Evolutionary conservation across 768 basidiomycete genomes (phyloP), one percentile per base, ranked within the genome.

Genomic region (Boletus coccyginus): DNA sequence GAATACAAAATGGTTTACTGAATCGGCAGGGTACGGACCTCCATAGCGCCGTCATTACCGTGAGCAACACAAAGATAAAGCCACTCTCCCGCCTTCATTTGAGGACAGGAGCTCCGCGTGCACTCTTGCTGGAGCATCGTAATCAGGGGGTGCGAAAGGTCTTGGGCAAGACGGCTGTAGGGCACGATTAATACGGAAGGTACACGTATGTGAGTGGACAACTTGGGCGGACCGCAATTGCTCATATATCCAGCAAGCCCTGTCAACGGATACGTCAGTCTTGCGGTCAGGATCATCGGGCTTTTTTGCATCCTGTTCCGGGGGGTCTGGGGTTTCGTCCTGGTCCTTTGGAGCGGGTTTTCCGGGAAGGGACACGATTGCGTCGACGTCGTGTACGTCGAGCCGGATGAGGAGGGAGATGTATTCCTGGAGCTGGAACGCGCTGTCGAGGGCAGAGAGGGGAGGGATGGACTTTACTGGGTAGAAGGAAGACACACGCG

Each of bases 1-100:
- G 68, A 46, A 65, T 38, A 53, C n/a, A 48, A 41, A 39, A 29
- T 12, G 16, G 17, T n/a, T 43, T 43, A 12, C 40, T 40, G 58
- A 46, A 59, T 17, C 3, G 31, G 39, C 5, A 36, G 11, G 24
- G 41, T 50, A 49, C 81, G 45, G 62, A 90, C 91, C 83, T 93
- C 92, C 84, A 91, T 89, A 48, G 86, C 83, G 11, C 88, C 87
- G 55, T 91, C 90, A 65, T 86, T 91, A 21, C 92, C 93, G 72
- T 98, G 94, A 0, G 94, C 95, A 39, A 95, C 94, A 62, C 96
- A 98, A 7, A 98, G 75, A 73, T 97, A 98, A 31, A 92, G 79
- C 96, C 96, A 98, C 77, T 98, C 93, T 53, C 92, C 92, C n/a
- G 95, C 94, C 72, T 95, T 95, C 96, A 99, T 99, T 74, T 96